A percentile compares a stretch with the other conserved stretches of the same genome.
Conservation (phyloP, 179 eudicot genomes). For the Silene vulgaris region DNA sequence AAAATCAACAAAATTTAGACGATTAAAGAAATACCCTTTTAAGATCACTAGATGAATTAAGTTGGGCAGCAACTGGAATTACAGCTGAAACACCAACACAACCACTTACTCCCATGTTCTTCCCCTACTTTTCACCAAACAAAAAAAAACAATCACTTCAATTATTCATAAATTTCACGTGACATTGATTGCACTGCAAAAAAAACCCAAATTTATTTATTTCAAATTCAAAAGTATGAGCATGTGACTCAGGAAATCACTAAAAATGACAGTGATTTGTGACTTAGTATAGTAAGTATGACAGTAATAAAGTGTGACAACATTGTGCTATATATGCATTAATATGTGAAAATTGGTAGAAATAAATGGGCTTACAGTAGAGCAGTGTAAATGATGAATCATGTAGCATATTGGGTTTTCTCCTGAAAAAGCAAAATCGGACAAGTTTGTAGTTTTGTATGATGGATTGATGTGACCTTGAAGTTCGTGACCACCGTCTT, state of each 20-base stretch:
- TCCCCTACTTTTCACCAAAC: neutral
- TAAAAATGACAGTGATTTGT: neutral
- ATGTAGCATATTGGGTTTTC: neutral
- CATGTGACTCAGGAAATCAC: neutral
- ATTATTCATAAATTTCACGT: neutral
- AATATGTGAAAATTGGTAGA: neutral
- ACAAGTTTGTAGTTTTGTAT: neutral
- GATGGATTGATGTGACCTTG: conserved; percentile 1
- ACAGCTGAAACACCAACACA: conserved; percentile 19
- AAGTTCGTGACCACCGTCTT: neutral
- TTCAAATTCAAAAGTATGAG: neutral
- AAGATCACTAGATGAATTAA: conserved; percentile 13
- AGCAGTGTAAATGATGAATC: neutral
- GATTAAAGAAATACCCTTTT: conserved; percentile 25
- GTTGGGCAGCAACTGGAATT: conserved; percentile 16
- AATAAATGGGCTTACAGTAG: neutral
- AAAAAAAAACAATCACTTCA: neutral
- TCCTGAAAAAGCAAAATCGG: neutral
- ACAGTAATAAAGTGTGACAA: neutral
- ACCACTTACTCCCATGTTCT: conserved; percentile 17
- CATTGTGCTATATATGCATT: neutral
- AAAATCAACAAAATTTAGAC: neutral
- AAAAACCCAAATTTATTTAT: neutral
- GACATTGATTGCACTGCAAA: neutral
- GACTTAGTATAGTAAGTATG: neutral